Conservation (phyloP, 176 grass and related monocot genomes). For the Phoenix dactylifera region DNA sequence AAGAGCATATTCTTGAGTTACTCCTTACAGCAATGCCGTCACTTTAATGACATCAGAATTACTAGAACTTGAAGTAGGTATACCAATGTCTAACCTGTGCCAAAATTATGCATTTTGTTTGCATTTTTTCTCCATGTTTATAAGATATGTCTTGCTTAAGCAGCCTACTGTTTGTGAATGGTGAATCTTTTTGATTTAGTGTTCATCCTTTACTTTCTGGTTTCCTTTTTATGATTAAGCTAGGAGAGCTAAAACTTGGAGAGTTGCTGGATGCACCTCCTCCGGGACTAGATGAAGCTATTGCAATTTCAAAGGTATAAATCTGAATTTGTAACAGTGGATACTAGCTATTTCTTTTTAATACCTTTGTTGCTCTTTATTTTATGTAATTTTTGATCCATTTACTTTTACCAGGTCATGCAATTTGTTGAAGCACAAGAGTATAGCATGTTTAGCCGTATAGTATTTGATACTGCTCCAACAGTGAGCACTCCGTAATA, state of each 20-base stretch:
- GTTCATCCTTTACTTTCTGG: not conserved
- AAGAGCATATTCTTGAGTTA: too few species aligned
- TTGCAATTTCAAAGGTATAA: slow-evolving; percentile 88
- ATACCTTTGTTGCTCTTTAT: not conserved
- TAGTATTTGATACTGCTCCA: slow-evolving; percentile 93
- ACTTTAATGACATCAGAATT: too few species aligned
- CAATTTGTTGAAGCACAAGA: slow-evolving; percentile 92
- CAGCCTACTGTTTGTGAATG: too few species aligned
- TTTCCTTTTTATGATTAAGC: slow-evolving; percentile 37
- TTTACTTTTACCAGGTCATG: slow-evolving; percentile 55
- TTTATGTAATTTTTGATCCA: slow-evolving; percentile 12
- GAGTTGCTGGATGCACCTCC: slow-evolving; percentile 83
- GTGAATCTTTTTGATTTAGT: too few species aligned
- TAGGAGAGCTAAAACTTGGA: slow-evolving; percentile 91
- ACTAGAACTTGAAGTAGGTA: too few species aligned
- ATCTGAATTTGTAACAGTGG: slow-evolving; percentile 8
- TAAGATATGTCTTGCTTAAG: not conserved
- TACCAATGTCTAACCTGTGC: too few species aligned
- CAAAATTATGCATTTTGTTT: too few species aligned
- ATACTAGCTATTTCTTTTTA: not conserved
- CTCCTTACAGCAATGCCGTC: too few species aligned
- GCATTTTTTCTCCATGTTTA: too few species aligned
- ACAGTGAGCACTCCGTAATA: slow-evolving; percentile 42
- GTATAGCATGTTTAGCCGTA: slow-evolving; percentile 87
- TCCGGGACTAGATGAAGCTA: slow-evolving; percentile 91